Evolutionary conservation across 176 grass and related monocot genomes (phyloP).

Genomic region (Lolium rigidum): DNA sequence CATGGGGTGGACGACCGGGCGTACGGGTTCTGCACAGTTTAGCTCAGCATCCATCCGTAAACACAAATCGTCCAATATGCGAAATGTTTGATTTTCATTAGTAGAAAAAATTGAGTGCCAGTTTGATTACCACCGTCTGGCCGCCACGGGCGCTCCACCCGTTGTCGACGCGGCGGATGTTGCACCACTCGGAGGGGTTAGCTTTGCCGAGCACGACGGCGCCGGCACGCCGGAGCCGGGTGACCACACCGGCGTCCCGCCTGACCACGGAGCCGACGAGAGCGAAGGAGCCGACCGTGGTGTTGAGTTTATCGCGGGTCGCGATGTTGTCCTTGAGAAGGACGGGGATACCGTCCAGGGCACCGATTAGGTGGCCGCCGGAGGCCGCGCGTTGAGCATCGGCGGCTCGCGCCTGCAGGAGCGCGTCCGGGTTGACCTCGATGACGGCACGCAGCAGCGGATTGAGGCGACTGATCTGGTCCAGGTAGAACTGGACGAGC

Average conservation of each 20-base stretch:
- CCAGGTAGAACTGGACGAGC: constrained; percentile 59
- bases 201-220: constrained; percentile 70
- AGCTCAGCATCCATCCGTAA: neutral
- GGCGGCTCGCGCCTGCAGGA: constrained; percentile 24
- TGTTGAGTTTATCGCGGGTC: constrained; percentile 57
- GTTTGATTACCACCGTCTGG: constrained; percentile 14
- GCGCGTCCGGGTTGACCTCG: constrained; percentile 64
- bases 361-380: too few species aligned
- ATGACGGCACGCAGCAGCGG: constrained; percentile 61
- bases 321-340: constrained; percentile 67
- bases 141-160: constrained; percentile 70
- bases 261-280: constrained; percentile 52
- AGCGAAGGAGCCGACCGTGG: constrained; percentile 64
- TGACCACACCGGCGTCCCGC: constrained; percentile 59
- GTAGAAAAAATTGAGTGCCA: neutral
- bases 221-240: constrained; percentile 47
- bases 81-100: too few species aligned
- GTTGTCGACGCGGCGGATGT: constrained; percentile 17
- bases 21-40: constrained; percentile 52
- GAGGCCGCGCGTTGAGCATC: neutral
- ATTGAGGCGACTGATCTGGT: constrained; percentile 49
- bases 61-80: too few species aligned
- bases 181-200: constrained; percentile 57
- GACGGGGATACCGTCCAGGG: neutral
- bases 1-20: constrained; percentile 41